These are phyloP conservation scores for Saksenaea oblongispora DNA, from an alignment of 371 early-diverging fungal genomes.

Conservation along the genomic window DNA sequence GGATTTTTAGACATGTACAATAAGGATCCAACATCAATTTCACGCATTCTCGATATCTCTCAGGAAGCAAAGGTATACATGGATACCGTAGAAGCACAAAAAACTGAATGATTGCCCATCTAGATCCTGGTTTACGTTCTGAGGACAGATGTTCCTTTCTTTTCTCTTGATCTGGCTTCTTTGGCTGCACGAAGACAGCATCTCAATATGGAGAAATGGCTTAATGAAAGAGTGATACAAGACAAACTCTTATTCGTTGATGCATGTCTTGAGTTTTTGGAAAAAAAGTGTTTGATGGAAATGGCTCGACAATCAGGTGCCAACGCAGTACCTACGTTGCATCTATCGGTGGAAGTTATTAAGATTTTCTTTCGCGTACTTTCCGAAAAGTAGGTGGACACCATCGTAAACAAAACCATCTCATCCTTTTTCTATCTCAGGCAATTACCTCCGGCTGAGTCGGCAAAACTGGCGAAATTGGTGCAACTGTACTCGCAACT, in stretches of 20 bases:
- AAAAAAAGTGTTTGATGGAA: constrained; percentile 66
- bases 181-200: constrained; percentile 81
- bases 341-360: constrained; percentile 70
- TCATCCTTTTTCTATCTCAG: constrained; percentile 11
- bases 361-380: constrained; percentile 70
- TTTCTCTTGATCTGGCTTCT: constrained; percentile 82
- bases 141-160: constrained; percentile 66
- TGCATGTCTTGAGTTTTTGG: constrained; percentile 76
- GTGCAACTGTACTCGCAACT: constrained; percentile 40
- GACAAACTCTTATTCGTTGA: constrained; percentile 69
- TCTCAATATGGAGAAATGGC: constrained; percentile 87
- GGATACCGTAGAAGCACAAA: not conserved
- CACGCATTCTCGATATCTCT: constrained; percentile 79
- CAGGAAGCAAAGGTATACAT: constrained; percentile 76
- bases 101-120: not conserved
- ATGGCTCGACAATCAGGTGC: constrained; percentile 39
- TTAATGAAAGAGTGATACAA: constrained; percentile 65
- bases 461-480: constrained; percentile 32
- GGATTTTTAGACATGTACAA: constrained; percentile 77
- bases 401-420: not conserved
- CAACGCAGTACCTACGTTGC: constrained; percentile 43
- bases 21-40: constrained; percentile 68
- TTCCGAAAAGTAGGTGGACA: constrained; percentile 47
- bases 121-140: constrained; percentile 75
- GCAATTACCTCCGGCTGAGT: constrained; percentile 34